A percentile compares a stretch with the other conserved stretches of the same genome.
These are phyloP conservation scores for Ascochyta koolunga DNA, from an alignment of 2,329 filamentous ascomycete genomes.

Conservation along the genomic window DNA sequence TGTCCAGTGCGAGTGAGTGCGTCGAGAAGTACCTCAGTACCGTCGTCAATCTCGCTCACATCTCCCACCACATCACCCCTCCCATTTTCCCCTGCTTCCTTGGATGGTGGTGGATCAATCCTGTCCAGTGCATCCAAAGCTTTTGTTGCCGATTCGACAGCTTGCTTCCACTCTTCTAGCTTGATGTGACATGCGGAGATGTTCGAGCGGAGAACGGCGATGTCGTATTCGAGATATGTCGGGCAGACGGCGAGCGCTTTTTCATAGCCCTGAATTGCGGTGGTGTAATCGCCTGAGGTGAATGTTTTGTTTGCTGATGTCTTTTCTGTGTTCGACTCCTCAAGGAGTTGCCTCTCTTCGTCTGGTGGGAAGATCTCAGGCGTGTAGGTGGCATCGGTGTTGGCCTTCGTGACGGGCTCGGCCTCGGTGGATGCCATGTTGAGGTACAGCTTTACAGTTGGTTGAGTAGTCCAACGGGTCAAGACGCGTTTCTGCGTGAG, in stretches of 20 bases:
- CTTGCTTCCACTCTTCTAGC: constrained; percentile 82
- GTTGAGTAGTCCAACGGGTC: neutral
- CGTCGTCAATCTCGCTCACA: constrained; percentile 64
- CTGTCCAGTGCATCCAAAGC: constrained; percentile 76
- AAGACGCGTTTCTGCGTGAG: neutral
- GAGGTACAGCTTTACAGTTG: neutral
- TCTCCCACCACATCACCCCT: constrained; percentile 58
- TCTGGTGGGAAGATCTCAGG: constrained; percentile 41
- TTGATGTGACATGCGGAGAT: constrained; percentile 89
- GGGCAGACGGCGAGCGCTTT: constrained; percentile 79
- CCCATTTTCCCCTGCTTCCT: constrained; percentile 46
- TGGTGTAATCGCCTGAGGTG: constrained; percentile 70
- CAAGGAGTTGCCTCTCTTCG: constrained; percentile 61
- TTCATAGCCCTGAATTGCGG: constrained; percentile 83
- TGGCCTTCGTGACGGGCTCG: constrained; percentile 6
- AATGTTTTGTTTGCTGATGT: constrained; percentile 81
- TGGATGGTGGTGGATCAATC: constrained; percentile 53
- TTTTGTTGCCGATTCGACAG: constrained; percentile 73
- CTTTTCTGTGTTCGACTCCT: constrained; percentile 76
- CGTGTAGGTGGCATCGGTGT: constrained; percentile 9
- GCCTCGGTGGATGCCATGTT: constrained; percentile 14
- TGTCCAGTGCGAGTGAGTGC: constrained; percentile 39
- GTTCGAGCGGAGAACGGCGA: constrained; percentile 87
- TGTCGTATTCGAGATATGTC: constrained; percentile 83
- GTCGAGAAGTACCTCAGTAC: constrained; percentile 38